Base-by-base conservation (phyloP, 345 rosid genomes). In the Salix brachista region DNA sequence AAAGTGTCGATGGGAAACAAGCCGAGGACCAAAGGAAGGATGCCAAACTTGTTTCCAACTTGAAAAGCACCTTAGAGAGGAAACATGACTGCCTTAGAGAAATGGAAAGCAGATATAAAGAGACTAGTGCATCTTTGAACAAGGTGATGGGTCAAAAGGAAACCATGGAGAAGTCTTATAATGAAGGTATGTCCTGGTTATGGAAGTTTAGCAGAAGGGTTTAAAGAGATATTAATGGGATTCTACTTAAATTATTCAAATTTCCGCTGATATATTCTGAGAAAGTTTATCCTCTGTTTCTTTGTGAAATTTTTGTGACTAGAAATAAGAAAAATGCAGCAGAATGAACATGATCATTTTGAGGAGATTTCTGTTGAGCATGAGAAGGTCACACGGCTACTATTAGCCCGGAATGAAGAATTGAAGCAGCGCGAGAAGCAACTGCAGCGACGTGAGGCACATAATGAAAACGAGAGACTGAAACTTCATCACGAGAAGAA, bases 1-100 rank as follows among this genome's bases (percentile, higher is more conserved):
- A 89, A 70, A 85, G 89, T 71, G 74, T 92, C 34, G 78, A 86
- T 0, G 85, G 68, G 25, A 81, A 79, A 76, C 78, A 85, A 77
- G 85, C 80, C 3, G 97, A 94, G 62, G 92, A 88, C 36, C 34
- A 56, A 28, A 78, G 86, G 79, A 89, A 85, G 75, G 65, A 75
- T 18, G 62, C 74, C 12, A 81, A 69, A 28, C 88, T 91, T 60
- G 83, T 90, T 66, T 50, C 79, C 39, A 84, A 70, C 62, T 78
- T 91, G 81, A 60, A 80, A 21, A 78, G 81, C 16, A 79, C 92
- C 2, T 79, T 92, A 64, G 80, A 88, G 80, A 77, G 42, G 69
- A 91, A 91, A 82, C 73, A 6, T 28, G 48, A 61, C 60, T 44
- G 25, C 44, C 79, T 85, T 70, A 70, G 69, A 46, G 88, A 86